Percentiles rank a stretch among this genome's conserved stretches.
These are phyloP conservation scores for Fusarium begoniae DNA, from an alignment of 2,329 filamentous ascomycete species.

Conservation along the genomic window DNA sequence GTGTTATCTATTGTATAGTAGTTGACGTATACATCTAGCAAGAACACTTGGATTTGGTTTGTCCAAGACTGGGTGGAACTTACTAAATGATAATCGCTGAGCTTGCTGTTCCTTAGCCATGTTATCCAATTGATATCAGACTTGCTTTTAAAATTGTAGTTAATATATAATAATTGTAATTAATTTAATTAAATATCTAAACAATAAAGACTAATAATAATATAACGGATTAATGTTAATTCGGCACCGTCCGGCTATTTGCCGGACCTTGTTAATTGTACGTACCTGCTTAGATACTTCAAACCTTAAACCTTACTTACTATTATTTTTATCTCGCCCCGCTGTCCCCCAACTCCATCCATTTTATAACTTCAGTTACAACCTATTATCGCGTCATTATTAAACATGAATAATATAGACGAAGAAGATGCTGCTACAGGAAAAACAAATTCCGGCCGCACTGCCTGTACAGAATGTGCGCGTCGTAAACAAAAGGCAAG, in stretches of 20 bases:
- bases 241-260: not conserved
- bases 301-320: accelerated
- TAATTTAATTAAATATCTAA: no score
- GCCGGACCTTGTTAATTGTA: no score
- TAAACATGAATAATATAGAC: accelerated
- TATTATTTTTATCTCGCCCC: not conserved
- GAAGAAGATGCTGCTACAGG: not conserved
- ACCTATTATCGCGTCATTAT: not conserved
- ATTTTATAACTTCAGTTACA: not conserved
- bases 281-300: no score
- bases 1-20: no score
- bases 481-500: not conserved
- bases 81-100: no score
- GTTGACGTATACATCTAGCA: no score
- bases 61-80: no score
- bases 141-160: no score
- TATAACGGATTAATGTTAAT: not conserved
- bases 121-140: no score
- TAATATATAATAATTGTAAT: no score
- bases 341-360: not conserved
- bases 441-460: not conserved
- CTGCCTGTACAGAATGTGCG: not conserved
- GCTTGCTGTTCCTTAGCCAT: no score
- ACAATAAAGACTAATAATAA: accelerated
- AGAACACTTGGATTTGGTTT: no score